Conservation (phyloP, 805 yeast genomes). For the Maudiozyma bulderi region DNA sequence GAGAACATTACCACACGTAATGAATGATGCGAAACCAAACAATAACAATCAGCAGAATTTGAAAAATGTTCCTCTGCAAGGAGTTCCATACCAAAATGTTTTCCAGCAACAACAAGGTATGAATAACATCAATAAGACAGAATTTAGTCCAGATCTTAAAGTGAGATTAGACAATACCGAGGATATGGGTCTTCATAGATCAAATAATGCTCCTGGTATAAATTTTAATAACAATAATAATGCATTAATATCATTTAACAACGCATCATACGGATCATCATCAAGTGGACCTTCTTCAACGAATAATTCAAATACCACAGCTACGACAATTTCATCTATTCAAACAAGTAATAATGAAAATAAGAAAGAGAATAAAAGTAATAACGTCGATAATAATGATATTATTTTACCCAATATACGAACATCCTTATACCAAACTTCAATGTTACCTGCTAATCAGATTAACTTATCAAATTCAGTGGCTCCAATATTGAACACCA, state of each 20-base stretch:
- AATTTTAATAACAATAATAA: constrained; percentile 8
- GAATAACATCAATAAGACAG: no score
- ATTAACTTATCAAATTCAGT: background rate
- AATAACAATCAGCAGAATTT: background rate
- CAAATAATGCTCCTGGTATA: background rate
- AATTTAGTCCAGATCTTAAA: background rate
- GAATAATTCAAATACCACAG: background rate
- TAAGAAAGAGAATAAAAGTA: background rate
- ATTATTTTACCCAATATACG: constrained; percentile 3
- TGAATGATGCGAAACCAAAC: background rate
- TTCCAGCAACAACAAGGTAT: background rate
- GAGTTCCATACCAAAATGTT: background rate
- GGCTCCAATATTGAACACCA: constrained; percentile 11
- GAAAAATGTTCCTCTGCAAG: background rate
- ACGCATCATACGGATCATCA: constrained; percentile 6
- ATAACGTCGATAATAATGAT: background rate
- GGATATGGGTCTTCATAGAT: background rate
- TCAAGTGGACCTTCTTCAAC: constrained; percentile 10
- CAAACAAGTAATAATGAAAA: constrained; percentile 1
- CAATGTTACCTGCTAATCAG: background rate
- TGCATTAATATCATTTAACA: constrained; percentile 11
- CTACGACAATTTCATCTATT: background rate
- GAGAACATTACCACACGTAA: background rate
- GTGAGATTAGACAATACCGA: background rate
- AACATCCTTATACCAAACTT: constrained; percentile 1